Conservation (phyloP, 176 grass and related monocot genomes). For the Alopecurus myosuroides region DNA sequence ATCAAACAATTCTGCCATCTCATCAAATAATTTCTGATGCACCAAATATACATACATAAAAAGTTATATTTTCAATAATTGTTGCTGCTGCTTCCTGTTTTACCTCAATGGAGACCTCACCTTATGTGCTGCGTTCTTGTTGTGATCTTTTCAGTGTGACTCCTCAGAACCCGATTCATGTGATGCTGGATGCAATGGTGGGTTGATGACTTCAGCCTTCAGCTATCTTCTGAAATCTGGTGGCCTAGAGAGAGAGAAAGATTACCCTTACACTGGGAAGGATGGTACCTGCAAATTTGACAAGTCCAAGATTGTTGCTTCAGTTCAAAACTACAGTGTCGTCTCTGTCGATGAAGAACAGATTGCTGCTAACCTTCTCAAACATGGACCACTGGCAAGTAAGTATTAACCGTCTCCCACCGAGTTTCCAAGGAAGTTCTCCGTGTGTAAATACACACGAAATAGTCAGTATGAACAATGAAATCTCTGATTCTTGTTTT, state of each 20-base stretch:
- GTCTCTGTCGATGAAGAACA: slow-evolving; percentile 74
- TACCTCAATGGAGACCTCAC: background rate
- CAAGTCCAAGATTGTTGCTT: slow-evolving; percentile 76
- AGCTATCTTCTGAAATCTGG: slow-evolving; percentile 77
- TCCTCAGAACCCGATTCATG: slow-evolving; percentile 59
- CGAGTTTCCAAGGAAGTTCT: background rate
- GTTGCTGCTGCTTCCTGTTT: background rate
- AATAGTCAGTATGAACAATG: background rate
- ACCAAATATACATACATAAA: background rate
- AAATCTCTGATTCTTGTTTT: background rate
- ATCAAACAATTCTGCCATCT: background rate
- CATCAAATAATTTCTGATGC: background rate
- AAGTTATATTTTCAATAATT: background rate
- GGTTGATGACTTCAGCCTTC: slow-evolving; percentile 78
- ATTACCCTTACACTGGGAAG: slow-evolving; percentile 74
- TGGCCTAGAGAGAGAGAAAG: slow-evolving; percentile 72
- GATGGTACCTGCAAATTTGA: slow-evolving; percentile 73
- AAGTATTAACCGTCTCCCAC: slow-evolving; percentile 21
- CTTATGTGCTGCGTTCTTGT: background rate
- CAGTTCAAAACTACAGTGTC: slow-evolving; percentile 74
- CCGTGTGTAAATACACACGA: background rate
- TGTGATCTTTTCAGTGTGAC: slow-evolving; percentile 60
- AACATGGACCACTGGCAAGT: slow-evolving; percentile 78
- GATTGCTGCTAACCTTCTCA: slow-evolving; percentile 77
- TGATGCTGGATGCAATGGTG: slow-evolving; percentile 75